These are phyloP conservation scores for Solanum sejunctum DNA, from an alignment of 257 asterid species.

Conservation along the genomic window DNA sequence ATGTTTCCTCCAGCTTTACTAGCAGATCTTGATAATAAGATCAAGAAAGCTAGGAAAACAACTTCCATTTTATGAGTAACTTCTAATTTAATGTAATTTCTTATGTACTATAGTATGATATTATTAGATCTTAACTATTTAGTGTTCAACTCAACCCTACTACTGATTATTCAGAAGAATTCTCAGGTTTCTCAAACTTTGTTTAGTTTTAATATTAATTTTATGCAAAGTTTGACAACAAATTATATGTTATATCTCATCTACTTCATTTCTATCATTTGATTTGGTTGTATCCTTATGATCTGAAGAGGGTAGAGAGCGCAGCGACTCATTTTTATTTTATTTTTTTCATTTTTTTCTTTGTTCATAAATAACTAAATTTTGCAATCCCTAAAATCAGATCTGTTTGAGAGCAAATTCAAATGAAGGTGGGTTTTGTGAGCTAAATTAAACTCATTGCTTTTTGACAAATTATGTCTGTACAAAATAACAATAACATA, in stretches of 20 bases:
- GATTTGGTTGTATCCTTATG: background rate
- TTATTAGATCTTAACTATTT: background rate
- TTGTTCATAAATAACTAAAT: background rate
- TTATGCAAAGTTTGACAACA: background rate
- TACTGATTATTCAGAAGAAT: background rate
- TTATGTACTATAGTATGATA: background rate
- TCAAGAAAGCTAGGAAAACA: slow-evolving; percentile 41
- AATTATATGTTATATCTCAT: background rate
- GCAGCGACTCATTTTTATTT: too few relatives aligned
- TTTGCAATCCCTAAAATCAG: background rate
- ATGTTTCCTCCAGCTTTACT: slow-evolving; percentile 32
- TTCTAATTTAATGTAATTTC: background rate
- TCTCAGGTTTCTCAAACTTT: background rate
- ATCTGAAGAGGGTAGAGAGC: background rate
- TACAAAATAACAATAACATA: too few relatives aligned
- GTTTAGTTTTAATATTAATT: background rate
- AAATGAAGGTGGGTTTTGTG: background rate
- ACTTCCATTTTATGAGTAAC: background rate
- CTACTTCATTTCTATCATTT: background rate
- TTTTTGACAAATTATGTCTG: background rate
- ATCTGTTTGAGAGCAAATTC: background rate
- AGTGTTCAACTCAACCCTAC: background rate
- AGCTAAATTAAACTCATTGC: background rate
- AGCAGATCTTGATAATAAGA: slow-evolving; percentile 39
- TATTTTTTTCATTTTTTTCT: background rate